phyloP scores from a whole-genome alignment of 108 stramenopile genomes.

The Pseudonitzschia delicatissima region DNA sequence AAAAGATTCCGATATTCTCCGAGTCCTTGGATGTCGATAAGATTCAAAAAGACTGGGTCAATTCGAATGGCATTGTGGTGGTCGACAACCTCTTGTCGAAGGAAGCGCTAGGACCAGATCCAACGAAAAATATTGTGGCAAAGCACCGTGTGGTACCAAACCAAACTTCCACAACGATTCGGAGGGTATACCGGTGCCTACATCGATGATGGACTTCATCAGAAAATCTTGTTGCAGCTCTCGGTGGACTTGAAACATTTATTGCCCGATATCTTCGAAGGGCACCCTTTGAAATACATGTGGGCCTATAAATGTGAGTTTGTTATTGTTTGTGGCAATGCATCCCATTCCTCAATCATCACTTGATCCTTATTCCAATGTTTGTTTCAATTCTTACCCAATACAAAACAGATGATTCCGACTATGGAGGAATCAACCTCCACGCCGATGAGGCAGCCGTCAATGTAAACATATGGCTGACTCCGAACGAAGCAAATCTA shows the following conservation, averaged over 20 bases:
- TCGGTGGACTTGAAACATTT: slow-evolving; percentile 46
- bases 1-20: slow-evolving; percentile 17
- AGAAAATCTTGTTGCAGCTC: slow-evolving; percentile 50
- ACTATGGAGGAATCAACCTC: slow-evolving; percentile 59
- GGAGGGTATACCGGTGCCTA: slow-evolving; percentile 69
- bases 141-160: slow-evolving; percentile 56
- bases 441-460: slow-evolving; percentile 84
- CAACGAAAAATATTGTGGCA: slow-evolving; percentile 37
- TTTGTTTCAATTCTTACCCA: background rate
- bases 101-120: slow-evolving; percentile 31
- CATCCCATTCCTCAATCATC: no score
- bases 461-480: slow-evolving; percentile 83
- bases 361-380: no score
- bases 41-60: slow-evolving; percentile 32
- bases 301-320: slow-evolving; percentile 46
- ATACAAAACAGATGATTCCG: slow-evolving; percentile 49
- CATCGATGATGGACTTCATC: slow-evolving; percentile 74
- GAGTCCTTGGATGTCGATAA: background rate
- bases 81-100: slow-evolving; percentile 41
- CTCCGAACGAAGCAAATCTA: slow-evolving; percentile 70
- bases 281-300: slow-evolving; percentile 56
- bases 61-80: slow-evolving; percentile 33
- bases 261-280: slow-evolving; percentile 51
- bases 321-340: background rate
- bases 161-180: slow-evolving; percentile 60